Conservation (phyloP, 192 early-diverging fungal genomes). For the Pilaira anomala region DNA sequence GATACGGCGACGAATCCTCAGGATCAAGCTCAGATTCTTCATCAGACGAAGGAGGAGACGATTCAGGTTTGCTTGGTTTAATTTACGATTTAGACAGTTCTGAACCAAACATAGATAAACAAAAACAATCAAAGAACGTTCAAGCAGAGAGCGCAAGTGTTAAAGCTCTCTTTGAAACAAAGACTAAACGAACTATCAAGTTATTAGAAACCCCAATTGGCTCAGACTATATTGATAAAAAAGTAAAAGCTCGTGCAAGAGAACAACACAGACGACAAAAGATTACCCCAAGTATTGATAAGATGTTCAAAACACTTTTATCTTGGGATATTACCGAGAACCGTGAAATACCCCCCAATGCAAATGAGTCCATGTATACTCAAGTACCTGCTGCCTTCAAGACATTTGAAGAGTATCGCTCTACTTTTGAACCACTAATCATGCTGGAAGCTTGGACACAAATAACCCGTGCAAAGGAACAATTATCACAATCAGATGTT, state of each 20-base stretch:
- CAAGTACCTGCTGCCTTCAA: conserved; percentile 62
- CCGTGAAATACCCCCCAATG: conserved; percentile 56
- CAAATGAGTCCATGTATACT: conserved; percentile 21
- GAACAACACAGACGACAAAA: conserved; percentile 43
- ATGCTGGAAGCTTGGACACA: conserved; percentile 86
- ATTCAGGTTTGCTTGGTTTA: conserved; percentile 30
- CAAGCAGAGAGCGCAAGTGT: conserved; percentile 30
- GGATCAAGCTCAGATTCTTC: background rate
- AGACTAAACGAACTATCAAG: conserved; percentile 41
- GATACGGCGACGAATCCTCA: background rate
- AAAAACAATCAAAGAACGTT: background rate
- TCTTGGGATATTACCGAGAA: conserved; percentile 54
- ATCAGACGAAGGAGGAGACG: conserved; percentile 29
- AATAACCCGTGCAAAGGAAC: conserved; percentile 68
- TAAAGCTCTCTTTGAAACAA: conserved; percentile 31
- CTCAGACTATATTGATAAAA: conserved; percentile 7
- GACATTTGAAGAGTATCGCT: conserved; percentile 54
- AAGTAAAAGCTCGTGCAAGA: conserved; percentile 11
- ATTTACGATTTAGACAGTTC: conserved; percentile 11
- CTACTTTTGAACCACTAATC: conserved; percentile 76
- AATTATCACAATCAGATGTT: conserved; percentile 48
- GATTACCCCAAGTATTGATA: conserved; percentile 50
- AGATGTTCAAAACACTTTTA: conserved; percentile 57
- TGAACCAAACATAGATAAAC: background rate
- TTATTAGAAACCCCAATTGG: conserved; percentile 38